phyloP scores from a whole-genome alignment of 345 rosid species.

The Odontarrhena argentea region DNA sequence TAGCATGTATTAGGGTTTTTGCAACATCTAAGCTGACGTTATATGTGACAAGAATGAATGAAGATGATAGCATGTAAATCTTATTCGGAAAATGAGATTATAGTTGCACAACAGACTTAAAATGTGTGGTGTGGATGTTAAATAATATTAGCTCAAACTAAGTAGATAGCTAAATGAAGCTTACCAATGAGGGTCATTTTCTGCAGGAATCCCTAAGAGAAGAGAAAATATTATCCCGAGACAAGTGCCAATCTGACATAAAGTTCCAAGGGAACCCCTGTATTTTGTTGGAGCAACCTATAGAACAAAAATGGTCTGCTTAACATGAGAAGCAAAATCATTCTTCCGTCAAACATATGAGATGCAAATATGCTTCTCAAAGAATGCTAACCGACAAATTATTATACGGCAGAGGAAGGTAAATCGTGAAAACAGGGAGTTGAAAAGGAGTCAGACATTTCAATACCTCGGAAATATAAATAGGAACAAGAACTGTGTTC shows the following conservation, averaged over 20 bases:
- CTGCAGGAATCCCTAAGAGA: slow-evolving; percentile 60
- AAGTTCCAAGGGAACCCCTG: slow-evolving; percentile 70
- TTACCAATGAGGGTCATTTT: slow-evolving; percentile 77
- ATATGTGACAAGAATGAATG: neutral
- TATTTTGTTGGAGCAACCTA: slow-evolving; percentile 81
- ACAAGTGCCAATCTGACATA: slow-evolving; percentile 72
- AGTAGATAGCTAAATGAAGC: slow-evolving; percentile 27
- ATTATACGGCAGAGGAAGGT: neutral
- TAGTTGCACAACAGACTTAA: too few species aligned
- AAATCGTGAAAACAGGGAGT: neutral
- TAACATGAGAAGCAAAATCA: neutral
- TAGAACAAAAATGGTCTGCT: slow-evolving; percentile 16
- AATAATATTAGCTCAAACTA: neutral
- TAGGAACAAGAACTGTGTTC: slow-evolving; percentile 77
- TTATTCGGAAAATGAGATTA: neutral
- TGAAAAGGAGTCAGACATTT: neutral
- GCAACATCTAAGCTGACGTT: too few species aligned
- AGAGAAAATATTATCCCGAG: slow-evolving; percentile 68
- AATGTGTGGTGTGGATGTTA: neutral
- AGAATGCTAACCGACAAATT: slow-evolving; percentile 4
- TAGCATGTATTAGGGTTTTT: slow-evolving; percentile 20
- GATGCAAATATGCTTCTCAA: slow-evolving; percentile 2
- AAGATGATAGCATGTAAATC: slow-evolving; percentile 8
- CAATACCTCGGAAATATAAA: slow-evolving; percentile 72
- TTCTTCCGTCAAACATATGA: neutral